These are phyloP conservation scores for Aspergillus taichungensis DNA, from an alignment of 495 filamentous ascomycete genomes.

Conservation along the genomic window DNA sequence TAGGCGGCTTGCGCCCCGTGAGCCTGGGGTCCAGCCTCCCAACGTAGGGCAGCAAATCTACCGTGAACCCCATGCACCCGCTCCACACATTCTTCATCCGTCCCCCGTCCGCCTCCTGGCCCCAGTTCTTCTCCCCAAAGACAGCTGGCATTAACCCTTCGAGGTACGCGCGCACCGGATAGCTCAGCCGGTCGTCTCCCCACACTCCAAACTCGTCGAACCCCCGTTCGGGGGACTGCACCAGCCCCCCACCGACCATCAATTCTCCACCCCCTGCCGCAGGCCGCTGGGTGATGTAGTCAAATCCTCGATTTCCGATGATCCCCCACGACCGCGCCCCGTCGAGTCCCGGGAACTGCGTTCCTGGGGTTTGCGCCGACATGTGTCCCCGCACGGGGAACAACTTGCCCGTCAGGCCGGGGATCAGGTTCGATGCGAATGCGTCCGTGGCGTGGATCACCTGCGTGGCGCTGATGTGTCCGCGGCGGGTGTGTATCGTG, in stretches of 20 bases:
- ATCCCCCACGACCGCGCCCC: constrained; percentile 25
- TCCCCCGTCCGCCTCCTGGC: background rate
- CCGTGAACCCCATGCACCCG: constrained; percentile 37
- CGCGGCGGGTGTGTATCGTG: constrained; percentile 23
- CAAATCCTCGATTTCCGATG: constrained; percentile 21
- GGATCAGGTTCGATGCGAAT: constrained; percentile 35
- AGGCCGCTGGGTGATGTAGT: constrained; percentile 27
- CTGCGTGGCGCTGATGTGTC: constrained; percentile 25
- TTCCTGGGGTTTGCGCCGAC: constrained; percentile 27
- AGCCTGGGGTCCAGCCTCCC: constrained; percentile 25
- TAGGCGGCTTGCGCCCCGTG: constrained; percentile 8
- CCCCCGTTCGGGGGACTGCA: constrained; percentile 16
- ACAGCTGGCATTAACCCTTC: constrained; percentile 1
- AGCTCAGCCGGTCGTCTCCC: constrained; percentile 20
- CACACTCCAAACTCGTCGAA: constrained; percentile 22
- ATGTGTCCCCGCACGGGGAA: constrained; percentile 41
- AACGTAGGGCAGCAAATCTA: constrained; percentile 39
- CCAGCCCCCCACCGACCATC: constrained; percentile 29
- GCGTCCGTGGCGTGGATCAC: constrained; percentile 45
- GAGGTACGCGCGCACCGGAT: constrained; percentile 5
- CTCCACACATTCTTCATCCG: constrained; percentile 25
- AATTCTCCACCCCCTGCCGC: constrained; percentile 19
- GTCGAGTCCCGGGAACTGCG: constrained; percentile 4
- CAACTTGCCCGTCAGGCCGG: constrained; percentile 32
- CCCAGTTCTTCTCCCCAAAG: constrained; percentile 3